Conservation (phyloP, 2,329 filamentous ascomycete species). For the Didymella exigua region DNA sequence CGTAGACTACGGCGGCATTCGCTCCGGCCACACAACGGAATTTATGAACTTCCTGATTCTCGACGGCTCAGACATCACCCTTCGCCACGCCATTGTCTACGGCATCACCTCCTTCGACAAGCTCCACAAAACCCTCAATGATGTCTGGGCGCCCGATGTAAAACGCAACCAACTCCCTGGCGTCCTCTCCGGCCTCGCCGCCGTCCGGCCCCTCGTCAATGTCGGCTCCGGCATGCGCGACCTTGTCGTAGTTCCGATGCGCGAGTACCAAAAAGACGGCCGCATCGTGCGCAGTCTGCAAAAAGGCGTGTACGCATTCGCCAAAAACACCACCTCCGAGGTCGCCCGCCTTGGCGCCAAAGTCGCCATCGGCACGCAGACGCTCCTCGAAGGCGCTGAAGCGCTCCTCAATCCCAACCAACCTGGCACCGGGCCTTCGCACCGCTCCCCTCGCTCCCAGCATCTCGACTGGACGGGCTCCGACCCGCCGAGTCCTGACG, state of each 20-base stretch:
- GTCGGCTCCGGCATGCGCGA: constrained; percentile 86
- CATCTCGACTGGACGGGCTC: constrained; percentile 55
- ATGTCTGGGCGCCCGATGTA: constrained; percentile 96
- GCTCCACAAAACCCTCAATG: constrained; percentile 86
- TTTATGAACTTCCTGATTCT: constrained; percentile 99
- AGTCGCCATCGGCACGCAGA: constrained; percentile 91
- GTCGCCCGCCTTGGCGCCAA: constrained; percentile 95
- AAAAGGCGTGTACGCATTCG: constrained; percentile 88
- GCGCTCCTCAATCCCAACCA: constrained; percentile 65
- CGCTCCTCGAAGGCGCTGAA: constrained; percentile 87
- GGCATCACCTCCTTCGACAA: constrained; percentile 90
- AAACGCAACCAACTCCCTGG: constrained; percentile 85
- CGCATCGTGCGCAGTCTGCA: constrained; percentile 88
- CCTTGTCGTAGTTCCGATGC: constrained; percentile 85
- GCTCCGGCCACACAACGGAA: constrained; percentile 92
- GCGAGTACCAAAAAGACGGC: constrained; percentile 92
- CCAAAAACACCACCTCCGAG: constrained; percentile 90
- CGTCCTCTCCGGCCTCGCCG: constrained; percentile 85
- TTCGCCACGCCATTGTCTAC: constrained; percentile 90
- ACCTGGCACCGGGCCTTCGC: constrained; percentile 27
- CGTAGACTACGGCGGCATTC: constrained; percentile 91
- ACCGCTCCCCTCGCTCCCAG: constrained; percentile 25
- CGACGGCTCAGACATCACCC: constrained; percentile 82
- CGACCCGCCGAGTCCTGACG: constrained; percentile 68
- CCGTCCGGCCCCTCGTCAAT: constrained; percentile 88